Evolutionary conservation across 495 filamentous ascomycete species (phyloP).

Genomic region (Talaromyces adpressus): DNA sequence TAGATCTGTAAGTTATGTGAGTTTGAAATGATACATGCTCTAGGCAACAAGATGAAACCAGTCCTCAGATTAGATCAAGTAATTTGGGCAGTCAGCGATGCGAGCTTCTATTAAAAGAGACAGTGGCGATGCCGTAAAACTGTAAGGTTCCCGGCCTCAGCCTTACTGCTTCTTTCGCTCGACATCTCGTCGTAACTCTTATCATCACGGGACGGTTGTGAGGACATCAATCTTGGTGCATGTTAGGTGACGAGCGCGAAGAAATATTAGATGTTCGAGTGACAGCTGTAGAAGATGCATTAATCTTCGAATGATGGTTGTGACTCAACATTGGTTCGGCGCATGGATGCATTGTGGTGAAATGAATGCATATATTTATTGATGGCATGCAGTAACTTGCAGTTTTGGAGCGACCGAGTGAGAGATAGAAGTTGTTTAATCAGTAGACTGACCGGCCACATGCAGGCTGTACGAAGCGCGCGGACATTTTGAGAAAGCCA

Average conservation of each 20-base stretch:
- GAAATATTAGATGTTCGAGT: not conserved
- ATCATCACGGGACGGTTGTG: constrained; percentile 1
- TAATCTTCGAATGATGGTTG: not conserved
- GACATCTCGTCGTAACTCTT: constrained; percentile 8
- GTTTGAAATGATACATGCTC: not conserved
- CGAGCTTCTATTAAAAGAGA: constrained; percentile 7
- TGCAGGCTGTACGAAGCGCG: not conserved
- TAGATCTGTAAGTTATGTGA: not conserved
- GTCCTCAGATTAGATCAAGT: constrained; percentile 55
- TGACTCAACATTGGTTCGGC: not conserved
- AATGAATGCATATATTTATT: not conserved
- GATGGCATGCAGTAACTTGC: not conserved
- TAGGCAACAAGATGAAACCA: not conserved
- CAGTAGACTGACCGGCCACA: not conserved
- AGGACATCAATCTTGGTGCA: not conserved
- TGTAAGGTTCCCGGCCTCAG: constrained; percentile 21
- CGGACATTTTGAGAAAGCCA: not conserved
- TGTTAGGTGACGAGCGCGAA: not conserved
- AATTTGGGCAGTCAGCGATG: constrained; percentile 40
- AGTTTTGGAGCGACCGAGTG: not conserved
- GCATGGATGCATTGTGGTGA: not conserved
- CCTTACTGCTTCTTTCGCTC: not conserved
- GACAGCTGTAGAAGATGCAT: not conserved
- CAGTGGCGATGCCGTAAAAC: constrained; percentile 32
- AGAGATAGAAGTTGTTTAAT: no score